Evolutionary conservation across 2,329 filamentous ascomycete genomes (phyloP).

Genomic region (Alternaria gaisen): DNA sequence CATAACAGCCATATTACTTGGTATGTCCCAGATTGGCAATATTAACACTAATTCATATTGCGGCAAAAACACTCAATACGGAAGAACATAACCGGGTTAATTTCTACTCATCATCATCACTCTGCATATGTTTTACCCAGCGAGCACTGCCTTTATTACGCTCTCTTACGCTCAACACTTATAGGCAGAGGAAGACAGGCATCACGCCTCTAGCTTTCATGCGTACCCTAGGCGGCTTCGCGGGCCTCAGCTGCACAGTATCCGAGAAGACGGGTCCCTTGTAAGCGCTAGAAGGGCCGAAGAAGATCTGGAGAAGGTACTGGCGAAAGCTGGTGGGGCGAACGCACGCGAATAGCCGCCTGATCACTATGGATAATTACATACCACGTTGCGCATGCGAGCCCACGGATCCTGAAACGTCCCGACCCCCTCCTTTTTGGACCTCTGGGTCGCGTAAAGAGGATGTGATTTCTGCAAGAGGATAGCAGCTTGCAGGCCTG

Average conservation of each 20-base stretch:
- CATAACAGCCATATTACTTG: not conserved
- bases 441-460: constrained; percentile 3
- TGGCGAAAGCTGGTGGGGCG: constrained; percentile 17
- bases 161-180: constrained; percentile 9
- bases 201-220: constrained; percentile 13
- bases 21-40: constrained; percentile 2
- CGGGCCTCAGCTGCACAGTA: constrained; percentile 21
- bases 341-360: constrained; percentile 17
- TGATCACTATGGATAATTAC: constrained; percentile 22
- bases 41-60: constrained; percentile 16
- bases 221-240: constrained; percentile 13
- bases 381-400: constrained; percentile 23
- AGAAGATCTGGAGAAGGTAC: constrained; percentile 29
- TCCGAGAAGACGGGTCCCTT: constrained; percentile 23
- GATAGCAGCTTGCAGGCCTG: constrained; percentile 4
- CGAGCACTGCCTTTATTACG: not conserved
- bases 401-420: constrained; percentile 13
- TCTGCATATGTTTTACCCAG: not conserved
- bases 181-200: constrained; percentile 7
- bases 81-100: constrained; percentile 9
- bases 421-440: constrained; percentile 5
- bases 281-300: constrained; percentile 31
- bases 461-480: constrained; percentile 2
- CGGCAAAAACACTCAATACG: constrained; percentile 3
- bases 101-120: not conserved